phyloP scores from a whole-genome alignment of 257 asterid species.

The Gentiana dahurica region DNA sequence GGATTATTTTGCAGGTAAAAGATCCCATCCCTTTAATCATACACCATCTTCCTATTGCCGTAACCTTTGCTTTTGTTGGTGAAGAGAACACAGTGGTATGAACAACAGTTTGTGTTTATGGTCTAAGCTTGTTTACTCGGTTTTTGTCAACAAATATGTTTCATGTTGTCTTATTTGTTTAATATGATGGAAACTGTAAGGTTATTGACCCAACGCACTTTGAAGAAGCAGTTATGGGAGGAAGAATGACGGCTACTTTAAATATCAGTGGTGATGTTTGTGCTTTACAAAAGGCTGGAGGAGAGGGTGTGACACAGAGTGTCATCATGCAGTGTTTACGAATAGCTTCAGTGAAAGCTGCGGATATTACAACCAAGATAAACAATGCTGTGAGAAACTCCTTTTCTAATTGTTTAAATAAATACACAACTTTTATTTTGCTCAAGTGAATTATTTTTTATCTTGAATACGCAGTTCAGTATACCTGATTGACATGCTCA shows the following conservation, averaged over 20 bases:
- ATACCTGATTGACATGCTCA: no score
- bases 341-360: slow-evolving; percentile 84
- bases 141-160: not conserved
- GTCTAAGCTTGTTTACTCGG: not conserved
- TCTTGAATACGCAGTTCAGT: no score
- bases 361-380: slow-evolving; percentile 77
- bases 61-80: slow-evolving; percentile 86
- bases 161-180: slow-evolving; percentile 1
- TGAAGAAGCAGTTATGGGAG: slow-evolving; percentile 93
- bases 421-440: no score
- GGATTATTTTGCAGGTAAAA: slow-evolving; percentile 50
- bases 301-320: slow-evolving; percentile 69
- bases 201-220: slow-evolving; percentile 82
- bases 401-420: slow-evolving; percentile 2
- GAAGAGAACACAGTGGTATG: slow-evolving; percentile 62
- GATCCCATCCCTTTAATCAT: slow-evolving; percentile 89
- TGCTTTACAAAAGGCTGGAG: slow-evolving; percentile 94
- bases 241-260: slow-evolving; percentile 74
- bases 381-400: slow-evolving; percentile 57
- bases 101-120: not conserved
- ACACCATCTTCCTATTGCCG: slow-evolving; percentile 93
- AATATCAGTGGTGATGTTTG: slow-evolving; percentile 82
- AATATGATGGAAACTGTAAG: slow-evolving; percentile 24
- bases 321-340: slow-evolving; percentile 92
- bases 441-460: no score